Evolutionary conservation across 2,329 filamentous ascomycete species (phyloP), one percentile per base, ranked within the genome.

Genomic region (Aspergillus novofumigatus): DNA sequence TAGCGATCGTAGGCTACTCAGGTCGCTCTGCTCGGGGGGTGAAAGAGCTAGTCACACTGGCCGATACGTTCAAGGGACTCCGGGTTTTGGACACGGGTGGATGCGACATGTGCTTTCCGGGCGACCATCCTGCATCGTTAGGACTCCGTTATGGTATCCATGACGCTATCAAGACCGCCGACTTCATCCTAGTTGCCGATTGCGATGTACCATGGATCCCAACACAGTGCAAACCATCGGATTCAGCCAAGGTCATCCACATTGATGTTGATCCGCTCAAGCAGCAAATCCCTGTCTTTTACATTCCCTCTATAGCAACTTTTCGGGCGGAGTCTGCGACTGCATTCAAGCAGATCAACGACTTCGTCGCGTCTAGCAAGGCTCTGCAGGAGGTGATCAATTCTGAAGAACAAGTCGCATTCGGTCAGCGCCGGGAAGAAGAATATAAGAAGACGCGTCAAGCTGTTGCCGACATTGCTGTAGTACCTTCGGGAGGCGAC

Each of bases 191-290:
- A 1, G 87, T 96, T 2, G 69, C 96, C 25, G 89, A 97, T 72
- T 95, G 91, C 62, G 92, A 97, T 68, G 91, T 96, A 0, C 92
- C 92, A 0, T 97, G 92, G 91, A 92, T 97, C 55, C 86, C 88
- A n/a, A 94, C 91, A 0, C 85, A 86, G 59, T 86, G 83, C 74
- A 80, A 81, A 49, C 86, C 86, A 0, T 79, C 77, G 3, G 71
- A 77, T 1, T 74, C 77, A 6, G 81, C 85, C 2, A 84, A 80
- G 58, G 83, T 89, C 60, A 81, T 84, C 56, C 86, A 89, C 63
- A 77, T 89, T 51, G 87, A 89, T 62, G 78, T 84, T 38, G 87
- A 89, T 60, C 85, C 86, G 1, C 74, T 89, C 23, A 89, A 89
- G 75, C 84, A 88, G 70, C 81, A 87, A 70, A 91, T 91, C 80